Evolutionary conservation across 2,329 filamentous ascomycete species (phyloP).

Genomic region (Dactylonectria macrodidyma): DNA sequence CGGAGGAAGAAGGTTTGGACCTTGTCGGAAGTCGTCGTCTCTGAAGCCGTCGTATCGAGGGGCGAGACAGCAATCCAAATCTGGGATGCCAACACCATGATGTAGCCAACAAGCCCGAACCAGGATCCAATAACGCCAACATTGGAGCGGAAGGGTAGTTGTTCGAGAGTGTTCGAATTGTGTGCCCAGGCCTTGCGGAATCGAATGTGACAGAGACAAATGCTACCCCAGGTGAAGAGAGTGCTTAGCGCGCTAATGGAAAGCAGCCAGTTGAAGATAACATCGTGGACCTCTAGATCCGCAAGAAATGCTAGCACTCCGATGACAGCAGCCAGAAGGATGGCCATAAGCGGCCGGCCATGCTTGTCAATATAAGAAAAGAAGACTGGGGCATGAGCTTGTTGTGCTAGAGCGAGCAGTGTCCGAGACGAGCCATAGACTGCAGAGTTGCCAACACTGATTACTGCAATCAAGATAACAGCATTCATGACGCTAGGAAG

Average conservation of each 20-base stretch:
- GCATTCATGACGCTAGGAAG: conserved; percentile 92
- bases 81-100: conserved; percentile 84
- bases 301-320: conserved; percentile 87
- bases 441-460: conserved; percentile 92
- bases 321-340: conserved; percentile 75
- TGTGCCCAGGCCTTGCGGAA: conserved; percentile 84
- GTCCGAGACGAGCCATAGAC: conserved; percentile 94
- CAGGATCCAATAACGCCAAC: conserved; percentile 85
- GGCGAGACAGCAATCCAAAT: conserved; percentile 91
- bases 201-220: conserved; percentile 90
- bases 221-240: conserved; percentile 85
- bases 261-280: conserved; percentile 85
- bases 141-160: conserved; percentile 86
- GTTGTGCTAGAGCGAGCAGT: conserved; percentile 62
- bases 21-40: conserved; percentile 59
- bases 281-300: conserved; percentile 69
- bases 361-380: conserved; percentile 86
- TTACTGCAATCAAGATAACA: conserved; percentile 89
- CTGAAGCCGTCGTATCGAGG: conserved; percentile 63
- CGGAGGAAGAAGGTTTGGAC: conserved; percentile 79
- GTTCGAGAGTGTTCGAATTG: conserved; percentile 77
- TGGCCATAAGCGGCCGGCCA: conserved; percentile 84
- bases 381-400: conserved; percentile 83
- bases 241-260: conserved; percentile 81
- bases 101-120: conserved; percentile 83